Percentiles rank a stretch among this genome's conserved stretches.
Evolutionary conservation across 106 monocot genomes (phyloP).

Genomic region (Xerophyta viscosa): DNA sequence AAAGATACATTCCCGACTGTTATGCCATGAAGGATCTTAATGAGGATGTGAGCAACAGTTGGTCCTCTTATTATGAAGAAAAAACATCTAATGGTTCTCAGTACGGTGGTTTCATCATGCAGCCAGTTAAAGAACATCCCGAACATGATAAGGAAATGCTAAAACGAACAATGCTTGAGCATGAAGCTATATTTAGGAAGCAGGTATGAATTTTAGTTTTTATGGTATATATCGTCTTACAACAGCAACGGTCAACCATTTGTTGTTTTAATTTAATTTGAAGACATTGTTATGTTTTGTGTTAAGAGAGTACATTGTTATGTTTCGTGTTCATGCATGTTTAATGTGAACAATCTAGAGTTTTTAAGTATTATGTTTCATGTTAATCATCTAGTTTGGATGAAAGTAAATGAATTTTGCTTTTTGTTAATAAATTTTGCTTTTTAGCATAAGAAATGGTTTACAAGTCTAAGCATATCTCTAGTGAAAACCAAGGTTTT

Average conservation of each 20-base stretch:
- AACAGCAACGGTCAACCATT: background rate
- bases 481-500: too few relatives aligned
- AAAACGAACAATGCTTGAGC: constrained; percentile 62
- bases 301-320: too few relatives aligned
- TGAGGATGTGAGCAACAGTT: constrained; percentile 20
- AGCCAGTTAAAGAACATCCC: constrained; percentile 23
- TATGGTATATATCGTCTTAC: too few relatives aligned
- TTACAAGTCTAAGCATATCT: too few relatives aligned
- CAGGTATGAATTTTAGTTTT: constrained; percentile 34
- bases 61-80: constrained; percentile 30
- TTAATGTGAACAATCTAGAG: too few relatives aligned
- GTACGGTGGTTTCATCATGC: constrained; percentile 21
- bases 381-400: too few relatives aligned
- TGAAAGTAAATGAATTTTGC: too few relatives aligned
- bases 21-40: constrained; percentile 29
- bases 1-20: constrained; percentile 29
- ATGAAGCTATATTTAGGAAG: constrained; percentile 60
- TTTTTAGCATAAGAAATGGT: too few relatives aligned
- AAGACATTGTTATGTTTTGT: too few relatives aligned
- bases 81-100: constrained; percentile 23
- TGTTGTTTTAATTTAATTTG: background rate
- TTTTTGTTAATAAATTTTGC: too few relatives aligned
- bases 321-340: too few relatives aligned
- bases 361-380: too few relatives aligned
- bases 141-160: constrained; percentile 47